Evolutionary conservation across 169 alveolate genomes (phyloP), one percentile per base, ranked within the genome.

Genomic region (Plasmodium vinckei): DNA sequence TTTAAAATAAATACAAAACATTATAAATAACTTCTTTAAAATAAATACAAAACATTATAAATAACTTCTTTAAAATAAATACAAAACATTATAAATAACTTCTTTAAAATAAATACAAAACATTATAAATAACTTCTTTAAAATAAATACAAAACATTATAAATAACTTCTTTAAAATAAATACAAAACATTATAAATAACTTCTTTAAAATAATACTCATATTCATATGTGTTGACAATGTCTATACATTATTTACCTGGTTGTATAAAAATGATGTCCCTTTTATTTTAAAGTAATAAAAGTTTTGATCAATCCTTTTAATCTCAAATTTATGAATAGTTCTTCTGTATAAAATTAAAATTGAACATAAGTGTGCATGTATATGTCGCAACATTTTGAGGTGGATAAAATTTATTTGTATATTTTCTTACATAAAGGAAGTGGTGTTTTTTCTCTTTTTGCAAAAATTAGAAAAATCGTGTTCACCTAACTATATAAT

Each of bases 271-370:
- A 82, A 82, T 1, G 90, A 82, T 17, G 67, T 56, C 12, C 90
- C 90, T 49, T 82, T 82, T 44, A 82, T 82, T 82, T 82, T 82
- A 70, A 82, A 82, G 47, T 82, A 82, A 27, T 65, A 47, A 60
- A 82, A 82, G 13, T 82, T 33, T 33, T 54, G 67, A 59, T 82
- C 72, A 21, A 82, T 82, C 12, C 21, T 54, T 42, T 51, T 65
- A 61, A 82, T n/a, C 33, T 82, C 86, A 47, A 82, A 67, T 27
- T 82, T 82, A 1, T 67, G 59, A 46, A 82, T 56, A 12, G 69
- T 61, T 21, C 90, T 51, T 44, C 90, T 82, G 19, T 17, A 10
- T 33, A 60, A 12, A 7, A 23, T 23, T 2, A 42, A 54, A 65
- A 65, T 7, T 46, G 9, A 39, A 33, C 12, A 53, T n/a, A 15